These are phyloP conservation scores for Berberis thunbergii DNA, from an alignment of 164 flowering plant species.

Conservation along the genomic window DNA sequence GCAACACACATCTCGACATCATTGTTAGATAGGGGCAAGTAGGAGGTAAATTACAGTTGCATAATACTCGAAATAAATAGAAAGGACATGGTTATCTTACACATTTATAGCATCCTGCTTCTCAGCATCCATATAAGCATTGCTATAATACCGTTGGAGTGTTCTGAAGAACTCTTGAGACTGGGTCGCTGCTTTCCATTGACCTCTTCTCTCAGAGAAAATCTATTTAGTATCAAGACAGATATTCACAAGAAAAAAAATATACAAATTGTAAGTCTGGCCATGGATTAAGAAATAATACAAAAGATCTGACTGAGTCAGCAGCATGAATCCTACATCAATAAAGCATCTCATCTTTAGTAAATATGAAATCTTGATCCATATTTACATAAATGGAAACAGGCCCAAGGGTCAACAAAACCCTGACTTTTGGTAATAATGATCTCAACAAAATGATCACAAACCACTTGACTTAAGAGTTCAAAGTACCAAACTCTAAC, in stretches of 20 bases:
- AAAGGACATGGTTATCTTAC: constrained; percentile 32
- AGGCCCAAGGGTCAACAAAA: no score
- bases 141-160: constrained; percentile 77
- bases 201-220: constrained; percentile 86
- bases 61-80: no score
- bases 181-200: constrained; percentile 85
- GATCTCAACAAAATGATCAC: no score
- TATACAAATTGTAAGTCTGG: no score
- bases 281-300: background rate
- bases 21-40: no score
- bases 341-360: background rate
- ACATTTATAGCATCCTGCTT: constrained; percentile 93
- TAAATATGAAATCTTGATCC: background rate
- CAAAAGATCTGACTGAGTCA: background rate
- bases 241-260: background rate
- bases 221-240: constrained; percentile 35
- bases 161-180: constrained; percentile 85
- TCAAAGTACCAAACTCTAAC: no score
- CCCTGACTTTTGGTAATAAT: no score
- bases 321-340: background rate
- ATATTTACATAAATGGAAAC: background rate
- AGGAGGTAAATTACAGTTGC: no score
- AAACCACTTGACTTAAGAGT: no score
- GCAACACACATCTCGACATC: no score
- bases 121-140: constrained; percentile 88